Percentiles rank a stretch among this genome's conserved stretches.
Conservation (phyloP, 306 rosid species). For the Spatholobus suberectus region DNA sequence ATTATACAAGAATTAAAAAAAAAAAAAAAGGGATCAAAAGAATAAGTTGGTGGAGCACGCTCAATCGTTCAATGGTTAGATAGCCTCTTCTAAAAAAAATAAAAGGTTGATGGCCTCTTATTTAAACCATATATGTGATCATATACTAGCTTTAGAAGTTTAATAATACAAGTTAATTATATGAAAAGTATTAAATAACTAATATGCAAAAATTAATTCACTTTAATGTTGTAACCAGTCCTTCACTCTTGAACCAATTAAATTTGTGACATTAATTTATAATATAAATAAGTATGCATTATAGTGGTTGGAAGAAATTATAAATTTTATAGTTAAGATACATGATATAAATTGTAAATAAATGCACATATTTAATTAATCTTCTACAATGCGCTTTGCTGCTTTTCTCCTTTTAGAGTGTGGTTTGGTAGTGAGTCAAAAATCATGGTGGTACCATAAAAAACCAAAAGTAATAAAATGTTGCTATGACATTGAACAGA, state of each 20-base stretch:
- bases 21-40: neutral
- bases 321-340: neutral
- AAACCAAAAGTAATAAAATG: no score
- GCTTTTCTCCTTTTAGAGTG: no score
- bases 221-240: neutral
- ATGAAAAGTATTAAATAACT: neutral
- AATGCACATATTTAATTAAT: neutral
- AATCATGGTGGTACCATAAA: no score
- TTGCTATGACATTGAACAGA: no score
- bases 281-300: neutral
- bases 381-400: neutral
- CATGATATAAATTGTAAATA: neutral
- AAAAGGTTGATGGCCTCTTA: neutral
- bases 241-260: neutral
- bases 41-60: neutral
- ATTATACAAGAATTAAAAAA: neutral
- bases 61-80: neutral
- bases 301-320: no score
- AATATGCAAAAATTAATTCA: neutral
- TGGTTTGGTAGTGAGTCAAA: no score
- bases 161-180: neutral
- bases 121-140: neutral
- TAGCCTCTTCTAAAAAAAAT: neutral
- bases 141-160: neutral
- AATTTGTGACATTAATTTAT: neutral